Evolutionary conservation across 2,329 filamentous ascomycete species (phyloP).

Genomic region (Beauveria varroae): DNA sequence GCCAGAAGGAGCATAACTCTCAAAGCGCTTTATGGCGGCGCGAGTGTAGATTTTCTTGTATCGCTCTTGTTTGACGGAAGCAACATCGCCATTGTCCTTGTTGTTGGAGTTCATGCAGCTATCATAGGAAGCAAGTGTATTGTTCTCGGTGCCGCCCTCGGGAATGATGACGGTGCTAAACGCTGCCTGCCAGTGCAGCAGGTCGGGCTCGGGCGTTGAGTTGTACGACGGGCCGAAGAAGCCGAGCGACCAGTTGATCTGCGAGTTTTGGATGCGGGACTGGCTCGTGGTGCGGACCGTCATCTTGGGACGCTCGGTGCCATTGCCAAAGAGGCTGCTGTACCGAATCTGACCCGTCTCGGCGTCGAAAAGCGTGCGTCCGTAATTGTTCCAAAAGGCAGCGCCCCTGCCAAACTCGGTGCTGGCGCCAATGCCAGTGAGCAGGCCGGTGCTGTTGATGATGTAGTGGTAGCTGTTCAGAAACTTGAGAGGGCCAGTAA

Average conservation of each 20-base stretch:
- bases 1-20: constrained; percentile 36
- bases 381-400: constrained; percentile 47
- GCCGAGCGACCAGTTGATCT: constrained; percentile 43
- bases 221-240: constrained; percentile 43
- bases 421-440: constrained; percentile 41
- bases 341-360: constrained; percentile 39
- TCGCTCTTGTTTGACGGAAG: constrained; percentile 31
- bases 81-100: constrained; percentile 25
- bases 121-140: constrained; percentile 47
- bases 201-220: constrained; percentile 25
- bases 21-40: constrained; percentile 36
- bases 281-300: constrained; percentile 47
- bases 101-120: constrained; percentile 36
- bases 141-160: constrained; percentile 58
- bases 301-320: constrained; percentile 37
- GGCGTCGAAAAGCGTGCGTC: constrained; percentile 44
- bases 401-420: constrained; percentile 43
- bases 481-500: constrained; percentile 41
- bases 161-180: constrained; percentile 54
- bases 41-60: constrained; percentile 40
- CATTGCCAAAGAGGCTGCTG: constrained; percentile 35
- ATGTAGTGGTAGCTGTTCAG: constrained; percentile 44
- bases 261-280: constrained; percentile 46
- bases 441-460: constrained; percentile 30
- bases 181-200: constrained; percentile 32